phyloP scores from a whole-genome alignment of 2,329 filamentous ascomycete genomes.

The Monilinia laxa region DNA sequence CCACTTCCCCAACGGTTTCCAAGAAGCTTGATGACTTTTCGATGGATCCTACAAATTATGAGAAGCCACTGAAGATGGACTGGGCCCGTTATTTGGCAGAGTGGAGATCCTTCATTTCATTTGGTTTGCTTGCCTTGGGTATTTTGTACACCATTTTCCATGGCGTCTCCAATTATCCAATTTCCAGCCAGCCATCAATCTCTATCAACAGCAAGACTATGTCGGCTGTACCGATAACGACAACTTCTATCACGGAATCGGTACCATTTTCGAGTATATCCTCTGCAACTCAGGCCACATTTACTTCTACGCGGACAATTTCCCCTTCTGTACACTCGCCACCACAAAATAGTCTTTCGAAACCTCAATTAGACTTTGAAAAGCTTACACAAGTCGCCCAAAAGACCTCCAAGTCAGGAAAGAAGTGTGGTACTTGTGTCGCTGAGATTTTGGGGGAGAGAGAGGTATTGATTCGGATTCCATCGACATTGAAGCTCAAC shows the following conservation, averaged over 20 bases:
- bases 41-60: slow-evolving; percentile 25
- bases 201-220: slow-evolving; percentile 40
- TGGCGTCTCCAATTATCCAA: slow-evolving; percentile 30
- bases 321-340: slow-evolving; percentile 41
- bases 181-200: slow-evolving; percentile 30
- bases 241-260: slow-evolving; percentile 31
- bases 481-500: slow-evolving; percentile 49
- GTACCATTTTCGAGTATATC: slow-evolving; percentile 28
- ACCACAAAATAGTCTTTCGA: slow-evolving; percentile 44
- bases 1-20: slow-evolving; percentile 3
- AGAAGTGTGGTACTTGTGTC: slow-evolving; percentile 45
- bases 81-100: slow-evolving; percentile 29
- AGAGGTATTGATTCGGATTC: slow-evolving; percentile 56
- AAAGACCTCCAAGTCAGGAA: slow-evolving; percentile 26
- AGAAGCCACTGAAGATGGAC: slow-evolving; percentile 32
- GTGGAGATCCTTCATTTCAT: slow-evolving; percentile 35
- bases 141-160: slow-evolving; percentile 32
- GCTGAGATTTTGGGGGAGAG: slow-evolving; percentile 49
- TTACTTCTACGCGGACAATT: slow-evolving; percentile 39
- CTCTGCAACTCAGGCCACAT: slow-evolving; percentile 32
- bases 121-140: slow-evolving; percentile 34
- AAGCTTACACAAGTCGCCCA: slow-evolving; percentile 31
- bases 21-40: slow-evolving; percentile 25
- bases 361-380: slow-evolving; percentile 43
- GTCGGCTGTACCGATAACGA: slow-evolving; percentile 33